A percentile compares a stretch with the other conserved stretches of the same genome.
Evolutionary conservation across 2,329 filamentous ascomycete species (phyloP).

Genomic region (Aspergillus jensenii): DNA sequence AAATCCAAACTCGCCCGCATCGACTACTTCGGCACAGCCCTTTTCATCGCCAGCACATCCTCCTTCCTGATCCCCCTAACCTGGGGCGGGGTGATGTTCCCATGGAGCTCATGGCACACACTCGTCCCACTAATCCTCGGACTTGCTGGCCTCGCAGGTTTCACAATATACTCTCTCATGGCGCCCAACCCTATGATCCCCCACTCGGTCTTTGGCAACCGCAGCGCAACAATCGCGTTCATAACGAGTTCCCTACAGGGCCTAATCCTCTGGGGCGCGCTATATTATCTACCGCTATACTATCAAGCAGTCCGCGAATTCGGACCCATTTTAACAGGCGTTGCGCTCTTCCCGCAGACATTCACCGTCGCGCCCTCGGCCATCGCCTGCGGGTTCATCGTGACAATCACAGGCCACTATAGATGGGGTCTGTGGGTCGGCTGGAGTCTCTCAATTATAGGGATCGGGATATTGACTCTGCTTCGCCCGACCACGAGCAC

Average conservation of each 20-base stretch:
- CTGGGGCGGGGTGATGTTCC: slow-evolving; percentile 30
- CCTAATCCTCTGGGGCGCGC: slow-evolving; percentile 16
- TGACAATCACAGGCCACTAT: slow-evolving; percentile 37
- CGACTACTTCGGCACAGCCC: slow-evolving; percentile 29
- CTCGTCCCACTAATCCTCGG: slow-evolving; percentile 30
- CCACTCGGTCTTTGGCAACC: slow-evolving; percentile 45
- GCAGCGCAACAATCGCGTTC: slow-evolving; percentile 28
- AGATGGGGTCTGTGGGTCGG: slow-evolving; percentile 27
- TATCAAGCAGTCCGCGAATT: slow-evolving; percentile 44
- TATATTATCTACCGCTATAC: slow-evolving; percentile 46
- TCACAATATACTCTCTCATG: slow-evolving; percentile 18
- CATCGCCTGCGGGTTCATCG: slow-evolving; percentile 30
- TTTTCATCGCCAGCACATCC: slow-evolving; percentile 28
- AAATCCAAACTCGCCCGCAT: slow-evolving; percentile 17
- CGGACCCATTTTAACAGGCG: slow-evolving; percentile 33
- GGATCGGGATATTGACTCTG: slow-evolving; percentile 28
- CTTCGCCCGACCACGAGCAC: slow-evolving; percentile 24
- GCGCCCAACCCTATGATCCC: slow-evolving; percentile 41
- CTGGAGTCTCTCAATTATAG: slow-evolving; percentile 27
- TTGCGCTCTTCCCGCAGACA: slow-evolving; percentile 30
- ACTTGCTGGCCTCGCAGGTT: slow-evolving; percentile 20
- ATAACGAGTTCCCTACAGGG: slow-evolving; percentile 15
- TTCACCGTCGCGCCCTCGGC: slow-evolving; percentile 25
- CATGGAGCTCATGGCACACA: slow-evolving; percentile 31
- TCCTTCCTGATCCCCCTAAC: slow-evolving; percentile 33